Evolutionary conservation across 768 basidiomycete species (phyloP), one percentile per base, ranked within the genome.

Genomic region (Dacryopinax spathularia): DNA sequence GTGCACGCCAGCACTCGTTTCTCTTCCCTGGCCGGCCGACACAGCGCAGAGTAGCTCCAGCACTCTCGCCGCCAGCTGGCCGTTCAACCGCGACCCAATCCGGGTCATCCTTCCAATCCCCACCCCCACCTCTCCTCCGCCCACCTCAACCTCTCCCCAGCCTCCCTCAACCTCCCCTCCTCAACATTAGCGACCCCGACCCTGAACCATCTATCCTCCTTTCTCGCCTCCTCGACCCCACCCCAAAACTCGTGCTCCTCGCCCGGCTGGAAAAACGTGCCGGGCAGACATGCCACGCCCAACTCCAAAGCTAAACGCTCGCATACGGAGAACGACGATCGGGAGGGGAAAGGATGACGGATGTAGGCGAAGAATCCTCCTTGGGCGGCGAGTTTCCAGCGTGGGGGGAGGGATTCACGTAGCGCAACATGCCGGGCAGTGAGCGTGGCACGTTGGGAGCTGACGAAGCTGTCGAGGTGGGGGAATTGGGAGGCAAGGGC

Each of bases 351-450:
- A 0, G 87, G 86, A 66, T 88, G 84, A 60, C 76, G 73, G 56
- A 91, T 87, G 69, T 87, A 94, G 3, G 88, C 87, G 67, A 82
- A 93, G 72, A 86, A 92, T 0, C 82, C 90, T 0, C 88, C 88
- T 36, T 81, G 81, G 0, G 82, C 78, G 4, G 80, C 82, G 27
- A 89, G 77, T 20, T 69, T 72, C 90, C 89, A 92, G 3, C 75
- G 75, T 1, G 68, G 22, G 0, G 82, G 81, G 18, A 91, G 71
- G 0, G 67, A 64, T 22, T 70, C 67, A 35, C 72, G 72, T 75
- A 91, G 91, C 4, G 87, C 73, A 13, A 63, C 67, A 60, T 87
- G 85, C 2, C 88, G 80, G 16, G 72, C 68, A 25, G 73, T 69
- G 22, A 91, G 75, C 1, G 76, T 78, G 6, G 65, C 65, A n/a